Conservation (phyloP, 2,329 filamentous ascomycete genomes). For the Tolypocladium cylindrosporum region DNA sequence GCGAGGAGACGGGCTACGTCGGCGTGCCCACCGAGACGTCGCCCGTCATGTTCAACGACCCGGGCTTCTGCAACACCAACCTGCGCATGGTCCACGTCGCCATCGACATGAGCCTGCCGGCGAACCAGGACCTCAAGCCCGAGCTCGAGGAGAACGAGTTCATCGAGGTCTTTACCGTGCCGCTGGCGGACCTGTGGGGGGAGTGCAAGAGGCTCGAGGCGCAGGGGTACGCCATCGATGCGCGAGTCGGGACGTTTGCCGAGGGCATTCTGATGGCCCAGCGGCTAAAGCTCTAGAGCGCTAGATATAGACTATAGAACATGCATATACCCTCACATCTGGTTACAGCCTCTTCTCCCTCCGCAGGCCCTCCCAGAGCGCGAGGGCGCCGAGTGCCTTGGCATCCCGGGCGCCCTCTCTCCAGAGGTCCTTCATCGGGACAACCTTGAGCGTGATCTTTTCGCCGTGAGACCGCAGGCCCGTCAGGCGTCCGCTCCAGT, state of each 20-base stretch:
- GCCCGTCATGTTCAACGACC: conserved; percentile 58
- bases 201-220: conserved; percentile 57
- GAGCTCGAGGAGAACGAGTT: conserved; percentile 72
- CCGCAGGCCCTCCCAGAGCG: conserved; percentile 46
- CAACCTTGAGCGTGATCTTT: conserved; percentile 51
- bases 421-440: conserved; percentile 48
- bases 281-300: conserved; percentile 32
- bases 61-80: conserved; percentile 58
- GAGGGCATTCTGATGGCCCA: conserved; percentile 69
- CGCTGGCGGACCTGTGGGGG: conserved; percentile 51
- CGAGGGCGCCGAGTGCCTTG: conserved; percentile 49
- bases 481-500: conserved; percentile 48
- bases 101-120: conserved; percentile 58
- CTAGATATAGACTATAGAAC: neutral
- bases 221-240: conserved; percentile 70
- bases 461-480: conserved; percentile 48
- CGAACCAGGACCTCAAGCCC: conserved; percentile 60
- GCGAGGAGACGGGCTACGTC: conserved; percentile 58
- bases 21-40: conserved; percentile 45
- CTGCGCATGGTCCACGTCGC: conserved; percentile 61
- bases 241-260: conserved; percentile 65
- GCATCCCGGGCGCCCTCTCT: conserved; percentile 45
- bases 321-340: neutral
- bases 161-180: conserved; percentile 68
- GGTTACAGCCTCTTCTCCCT: conserved; percentile 32